phyloP scores from a whole-genome alignment of 192 early-diverging fungal genomes.

The Entomortierella lignicola region DNA sequence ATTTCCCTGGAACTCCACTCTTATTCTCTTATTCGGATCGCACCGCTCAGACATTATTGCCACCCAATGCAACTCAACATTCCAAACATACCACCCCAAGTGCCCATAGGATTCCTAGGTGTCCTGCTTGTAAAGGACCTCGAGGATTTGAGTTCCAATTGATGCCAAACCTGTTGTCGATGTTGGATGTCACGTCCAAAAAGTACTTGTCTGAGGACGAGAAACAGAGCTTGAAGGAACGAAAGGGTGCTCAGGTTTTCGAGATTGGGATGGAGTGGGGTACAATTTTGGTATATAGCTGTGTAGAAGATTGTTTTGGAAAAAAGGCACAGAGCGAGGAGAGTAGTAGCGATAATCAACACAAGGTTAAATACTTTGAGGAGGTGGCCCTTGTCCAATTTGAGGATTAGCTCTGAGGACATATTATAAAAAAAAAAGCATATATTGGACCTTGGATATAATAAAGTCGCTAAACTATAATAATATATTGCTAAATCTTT shows the following conservation, averaged over 20 bases:
- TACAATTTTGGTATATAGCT: constrained; percentile 85
- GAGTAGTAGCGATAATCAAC: neutral
- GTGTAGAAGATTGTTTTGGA: constrained; percentile 77
- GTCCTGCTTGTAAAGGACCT: constrained; percentile 71
- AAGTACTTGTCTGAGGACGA: constrained; percentile 57
- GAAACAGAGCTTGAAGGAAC: constrained; percentile 32
- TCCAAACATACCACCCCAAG: constrained; percentile 41
- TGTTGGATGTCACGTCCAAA: constrained; percentile 72
- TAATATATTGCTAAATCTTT: too few relatives aligned
- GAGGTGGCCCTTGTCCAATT: constrained; percentile 73
- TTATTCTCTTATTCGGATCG: constrained; percentile 71
- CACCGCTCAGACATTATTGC: constrained; percentile 56
- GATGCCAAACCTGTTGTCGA: constrained; percentile 86
- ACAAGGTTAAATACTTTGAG: constrained; percentile 64
- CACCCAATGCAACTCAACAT: constrained; percentile 27
- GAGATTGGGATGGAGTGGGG: constrained; percentile 92
- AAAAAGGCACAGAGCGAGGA: constrained; percentile 53
- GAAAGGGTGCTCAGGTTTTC: constrained; percentile 59
- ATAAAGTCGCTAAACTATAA: too few relatives aligned
- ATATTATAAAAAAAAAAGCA: constrained; percentile 4
- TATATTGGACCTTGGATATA: too few relatives aligned
- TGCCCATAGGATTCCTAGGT: constrained; percentile 64
- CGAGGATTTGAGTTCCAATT: constrained; percentile 92
- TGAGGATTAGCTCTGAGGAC: constrained; percentile 45
- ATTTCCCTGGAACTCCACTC: constrained; percentile 75